Base-by-base conservation (phyloP, 768 basidiomycete genomes). In the Udeniomyces megalosporus region DNA sequence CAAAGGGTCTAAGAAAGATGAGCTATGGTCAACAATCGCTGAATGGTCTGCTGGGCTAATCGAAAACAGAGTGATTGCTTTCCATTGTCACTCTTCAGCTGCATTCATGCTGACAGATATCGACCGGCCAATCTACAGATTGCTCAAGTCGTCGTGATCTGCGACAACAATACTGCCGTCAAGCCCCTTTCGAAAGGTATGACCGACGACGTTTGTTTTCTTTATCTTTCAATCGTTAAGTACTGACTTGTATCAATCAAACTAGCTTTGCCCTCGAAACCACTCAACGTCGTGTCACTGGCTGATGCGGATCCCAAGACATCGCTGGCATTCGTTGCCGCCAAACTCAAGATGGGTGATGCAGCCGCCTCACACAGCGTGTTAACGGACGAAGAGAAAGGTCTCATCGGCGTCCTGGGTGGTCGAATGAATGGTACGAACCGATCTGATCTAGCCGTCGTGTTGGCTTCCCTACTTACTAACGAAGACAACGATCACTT, bases 121-220 rank as follows among this genome's bases (percentile, higher is more conserved):
- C n/a, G n/a, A n/a, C n/a, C n/a, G n/a, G n/a, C n/a, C n/a, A n/a
- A n/a, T n/a, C n/a, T n/a, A n/a, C 65, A 90, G 87, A 77, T 88
- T 61, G 93, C 93, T 0, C 92, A 97, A 73, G 89, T 95, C 50
- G 77, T 99, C 52, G 82, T 97, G 35, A 76, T 91, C 48, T 88
- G 88, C 68, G 88, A 97, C 70, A 90, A 89, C 67, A 81, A 86
- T 29, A 89, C 90, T 68, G 85, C 92, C 1, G 42, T 50, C 10
- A 95, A 89, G 70, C 77, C 80, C n/a, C 75, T 97, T 7, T 82
- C 88, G 0, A 85, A 84, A 78, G 84, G 88, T 85, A 45, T 42
- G 17, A 42, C 38, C 8, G 17, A 8, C 38, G 17, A 42, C 17
- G 8, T 17, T 17, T 8, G 17, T 26, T 29, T 48, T 26, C 15